Base-by-base conservation (phyloP, 176 grass and related monocot species). In the Cenchrus fungigraminus region DNA sequence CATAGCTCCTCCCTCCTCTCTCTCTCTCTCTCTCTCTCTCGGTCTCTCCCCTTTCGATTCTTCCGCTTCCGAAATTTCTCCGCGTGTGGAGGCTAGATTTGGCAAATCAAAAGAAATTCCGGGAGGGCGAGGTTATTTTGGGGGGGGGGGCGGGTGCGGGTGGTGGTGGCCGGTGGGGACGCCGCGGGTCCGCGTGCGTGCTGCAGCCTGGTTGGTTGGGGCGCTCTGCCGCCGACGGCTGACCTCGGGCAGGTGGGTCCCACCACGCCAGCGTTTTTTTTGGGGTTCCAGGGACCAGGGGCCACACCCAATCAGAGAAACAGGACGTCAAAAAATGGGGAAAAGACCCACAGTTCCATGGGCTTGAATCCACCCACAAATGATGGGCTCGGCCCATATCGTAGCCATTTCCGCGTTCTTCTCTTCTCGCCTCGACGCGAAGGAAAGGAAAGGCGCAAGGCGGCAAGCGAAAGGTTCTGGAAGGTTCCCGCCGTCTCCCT, bases 101-200 rank as follows among this genome's bases (percentile, higher is more conserved):
- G 52, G 68, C 34, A 5, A 70, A 81, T 45, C 8, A 81, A 70
- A 9, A 40, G 22, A 56, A 81, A 70, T 43, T 25, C n/a, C n/a
- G 52, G 29, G 68, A 74, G 80, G 74, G 52, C 43, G 68, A 74
- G 80, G 74, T 83, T 87, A 79, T 62, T 84, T 53, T 80, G 31
- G 75, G 68, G 76, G 11, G 7, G 19, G 9, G 76, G 11, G 7
- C 19, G 9, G 72, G 67, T 12, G 57, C 61, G 45, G 53, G 59
- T 74, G 63, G 42, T 61, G 76, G 42, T 58, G 56, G 17, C 49
- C 49, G 12, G 49, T 57, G 34, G n/a, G 80, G 73, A 32, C 49
- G 28, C 17, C 58, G 54, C 53, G 53, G 53, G 53, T 15, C 17
- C 8, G 84, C 80, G 49, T 12, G 65, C 79, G 46, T 76, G 71